Conservation (phyloP, 2,329 filamentous ascomycete genomes). For the Tolypocladium tundrense region DNA sequence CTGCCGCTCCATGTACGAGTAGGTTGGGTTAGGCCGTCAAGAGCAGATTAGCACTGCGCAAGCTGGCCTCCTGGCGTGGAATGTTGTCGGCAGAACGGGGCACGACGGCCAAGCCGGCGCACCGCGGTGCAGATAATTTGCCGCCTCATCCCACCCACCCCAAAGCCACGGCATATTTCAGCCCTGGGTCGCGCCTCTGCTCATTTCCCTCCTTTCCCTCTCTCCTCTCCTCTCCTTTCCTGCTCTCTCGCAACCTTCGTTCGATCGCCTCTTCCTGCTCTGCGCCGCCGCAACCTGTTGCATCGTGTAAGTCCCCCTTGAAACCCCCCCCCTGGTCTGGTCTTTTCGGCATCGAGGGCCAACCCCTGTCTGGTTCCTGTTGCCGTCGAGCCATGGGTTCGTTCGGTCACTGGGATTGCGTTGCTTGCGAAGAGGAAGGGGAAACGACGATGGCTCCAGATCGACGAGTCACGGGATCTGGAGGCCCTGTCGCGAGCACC, state of each 20-base stretch:
- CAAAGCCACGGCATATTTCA: constrained; percentile 2
- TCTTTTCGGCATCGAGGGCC: not conserved
- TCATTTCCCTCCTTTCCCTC: not conserved
- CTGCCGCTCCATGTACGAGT: not conserved
- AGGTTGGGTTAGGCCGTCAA: too few species aligned
- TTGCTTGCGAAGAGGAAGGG: not conserved
- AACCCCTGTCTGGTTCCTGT: not conserved
- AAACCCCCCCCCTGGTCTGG: not conserved
- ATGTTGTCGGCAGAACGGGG: not conserved
- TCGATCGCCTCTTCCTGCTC: not conserved
- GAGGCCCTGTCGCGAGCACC: not conserved
- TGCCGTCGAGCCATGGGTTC: not conserved
- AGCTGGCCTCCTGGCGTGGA: not conserved
- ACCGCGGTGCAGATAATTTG: constrained; percentile 3
- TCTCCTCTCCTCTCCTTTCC: not conserved
- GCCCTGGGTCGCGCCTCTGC: not conserved
- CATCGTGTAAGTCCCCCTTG: not conserved
- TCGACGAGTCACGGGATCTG: not conserved
- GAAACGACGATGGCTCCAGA: not conserved
- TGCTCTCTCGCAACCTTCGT: not conserved
- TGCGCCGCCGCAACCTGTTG: not conserved
- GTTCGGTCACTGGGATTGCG: not conserved
- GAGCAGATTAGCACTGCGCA: too few species aligned
- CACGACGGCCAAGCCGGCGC: not conserved
- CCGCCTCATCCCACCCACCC: constrained; percentile 2